These are phyloP conservation scores for Aschersonia sp. DNA, from an alignment of 2,329 filamentous ascomycete genomes.

Conservation along the genomic window DNA sequence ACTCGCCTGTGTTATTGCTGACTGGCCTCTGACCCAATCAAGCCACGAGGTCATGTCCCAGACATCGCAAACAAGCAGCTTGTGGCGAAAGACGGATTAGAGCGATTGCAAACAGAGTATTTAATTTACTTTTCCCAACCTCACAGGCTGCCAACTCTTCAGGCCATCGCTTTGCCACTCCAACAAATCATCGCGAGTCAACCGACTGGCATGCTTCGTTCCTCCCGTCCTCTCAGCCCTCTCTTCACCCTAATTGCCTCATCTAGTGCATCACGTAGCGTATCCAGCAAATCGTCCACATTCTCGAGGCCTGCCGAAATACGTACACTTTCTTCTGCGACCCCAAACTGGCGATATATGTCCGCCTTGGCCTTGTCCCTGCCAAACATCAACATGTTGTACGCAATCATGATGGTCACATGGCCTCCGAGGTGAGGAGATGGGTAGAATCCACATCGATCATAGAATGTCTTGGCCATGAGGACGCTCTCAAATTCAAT, in stretches of 20 bases:
- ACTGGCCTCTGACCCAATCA: too few relatives aligned
- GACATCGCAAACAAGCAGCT: too few relatives aligned
- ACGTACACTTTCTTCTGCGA: slow-evolving; percentile 25
- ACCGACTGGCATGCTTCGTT: too few relatives aligned
- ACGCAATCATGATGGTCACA: slow-evolving; percentile 32
- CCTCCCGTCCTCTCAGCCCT: background rate
- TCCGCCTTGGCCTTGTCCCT: slow-evolving; percentile 20
- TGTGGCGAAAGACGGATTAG: too few relatives aligned
- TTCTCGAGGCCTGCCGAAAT: slow-evolving; percentile 33
- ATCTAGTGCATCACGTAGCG: slow-evolving; percentile 9
- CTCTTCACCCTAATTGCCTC: slow-evolving; percentile 6
- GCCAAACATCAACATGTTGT: slow-evolving; percentile 28
- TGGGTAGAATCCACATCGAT: slow-evolving; percentile 30
- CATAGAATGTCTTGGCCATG: slow-evolving; percentile 30
- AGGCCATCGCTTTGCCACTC: too few relatives aligned
- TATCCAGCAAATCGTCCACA: slow-evolving; percentile 24
- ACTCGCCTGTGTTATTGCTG: too few relatives aligned
- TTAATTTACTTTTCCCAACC: too few relatives aligned
- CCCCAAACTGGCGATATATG: slow-evolving; percentile 22
- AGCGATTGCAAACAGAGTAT: too few relatives aligned
- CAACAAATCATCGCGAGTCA: too few relatives aligned
- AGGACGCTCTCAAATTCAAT: slow-evolving; percentile 32
- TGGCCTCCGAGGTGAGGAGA: slow-evolving; percentile 41
- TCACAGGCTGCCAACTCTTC: too few relatives aligned
- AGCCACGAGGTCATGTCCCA: too few relatives aligned